A percentile compares a stretch with the other conserved stretches of the same genome.
Conservation (phyloP, 2,329 filamentous ascomycete species). For the Geosmithia morbida region DNA sequence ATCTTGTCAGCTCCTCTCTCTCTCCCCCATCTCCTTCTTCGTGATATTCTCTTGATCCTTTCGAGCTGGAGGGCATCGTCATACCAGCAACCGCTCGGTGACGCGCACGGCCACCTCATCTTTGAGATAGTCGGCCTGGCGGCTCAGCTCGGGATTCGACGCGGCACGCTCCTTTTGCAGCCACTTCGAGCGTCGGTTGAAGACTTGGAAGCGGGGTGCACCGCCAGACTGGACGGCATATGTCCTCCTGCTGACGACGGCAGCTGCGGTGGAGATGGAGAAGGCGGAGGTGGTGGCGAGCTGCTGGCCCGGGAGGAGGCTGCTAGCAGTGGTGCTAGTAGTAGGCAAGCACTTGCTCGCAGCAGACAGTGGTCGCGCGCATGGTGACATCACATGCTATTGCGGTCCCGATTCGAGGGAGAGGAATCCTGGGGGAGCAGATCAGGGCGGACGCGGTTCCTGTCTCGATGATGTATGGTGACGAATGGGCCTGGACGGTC, state of each 20-base stretch:
- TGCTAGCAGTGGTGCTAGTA: conserved; percentile 4
- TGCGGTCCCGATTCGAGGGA: no score
- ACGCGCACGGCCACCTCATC: conserved; percentile 80
- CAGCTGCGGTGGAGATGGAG: background rate
- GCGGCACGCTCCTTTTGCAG: conserved; percentile 83
- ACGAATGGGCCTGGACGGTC: background rate
- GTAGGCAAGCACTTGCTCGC: conserved; percentile 11
- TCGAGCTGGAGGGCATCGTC: conserved; percentile 2
- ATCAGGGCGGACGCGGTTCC: no score
- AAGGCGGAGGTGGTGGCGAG: background rate
- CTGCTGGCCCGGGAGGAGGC: background rate
- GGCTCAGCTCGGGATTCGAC: conserved; percentile 50
- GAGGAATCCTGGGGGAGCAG: background rate
- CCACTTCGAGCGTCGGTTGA: conserved; percentile 79
- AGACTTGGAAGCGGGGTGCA: conserved; percentile 72
- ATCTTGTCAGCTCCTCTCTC: background rate
- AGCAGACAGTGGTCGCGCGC: conserved; percentile 9
- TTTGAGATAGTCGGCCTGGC: conserved; percentile 81
- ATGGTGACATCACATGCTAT: conserved; percentile 15
- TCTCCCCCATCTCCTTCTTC: no score
- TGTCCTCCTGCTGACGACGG: conserved; percentile 23
- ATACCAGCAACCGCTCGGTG: conserved; percentile 70
- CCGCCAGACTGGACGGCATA: conserved; percentile 73
- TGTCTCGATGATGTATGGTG: background rate
- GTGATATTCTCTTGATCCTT: background rate